A percentile compares a stretch with the other conserved stretches of the same genome.
These are phyloP conservation scores for Tuber calosporum DNA, from an alignment of 495 filamentous ascomycete genomes.

Conservation along the genomic window DNA sequence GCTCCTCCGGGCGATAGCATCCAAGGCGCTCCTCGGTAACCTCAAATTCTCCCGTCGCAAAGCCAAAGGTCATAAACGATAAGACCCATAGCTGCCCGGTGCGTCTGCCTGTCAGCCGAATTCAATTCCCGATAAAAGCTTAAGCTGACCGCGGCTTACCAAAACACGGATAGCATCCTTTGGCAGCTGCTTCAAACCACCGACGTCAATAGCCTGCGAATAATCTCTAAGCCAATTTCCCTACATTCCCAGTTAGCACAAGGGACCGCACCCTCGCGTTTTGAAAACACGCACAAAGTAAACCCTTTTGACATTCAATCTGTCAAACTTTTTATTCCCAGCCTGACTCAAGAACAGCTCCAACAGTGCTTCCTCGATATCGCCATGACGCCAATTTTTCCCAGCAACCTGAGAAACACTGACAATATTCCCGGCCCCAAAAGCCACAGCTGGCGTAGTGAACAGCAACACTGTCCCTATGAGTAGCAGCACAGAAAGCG, in stretches of 20 bases:
- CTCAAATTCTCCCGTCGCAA: conserved; percentile 82
- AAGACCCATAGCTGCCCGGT: conserved; percentile 48
- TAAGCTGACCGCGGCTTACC: conserved; percentile 12
- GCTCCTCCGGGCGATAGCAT: conserved; percentile 79
- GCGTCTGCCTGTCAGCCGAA: neutral
- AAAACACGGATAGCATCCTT: conserved; percentile 82
- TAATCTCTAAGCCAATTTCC: conserved; percentile 90
- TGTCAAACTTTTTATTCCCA: conserved; percentile 64
- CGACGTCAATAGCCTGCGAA: conserved; percentile 74
- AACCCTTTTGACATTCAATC: conserved; percentile 76
- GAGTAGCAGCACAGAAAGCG: conserved; percentile 22
- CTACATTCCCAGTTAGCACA: conserved; percentile 49
- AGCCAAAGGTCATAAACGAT: conserved; percentile 61
- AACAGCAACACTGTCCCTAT: conserved; percentile 44
- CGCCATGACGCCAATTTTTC: conserved; percentile 88
- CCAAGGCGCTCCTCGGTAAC: conserved; percentile 86
- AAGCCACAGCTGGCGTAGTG: conserved; percentile 62
- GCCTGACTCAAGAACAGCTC: conserved; percentile 63
- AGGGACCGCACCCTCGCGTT: neutral
- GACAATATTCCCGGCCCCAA: conserved; percentile 79
- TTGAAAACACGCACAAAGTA: conserved; percentile 37
- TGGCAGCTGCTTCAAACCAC: conserved; percentile 78
- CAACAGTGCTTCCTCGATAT: conserved; percentile 86
- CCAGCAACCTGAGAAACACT: conserved; percentile 58
- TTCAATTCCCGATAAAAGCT: neutral